Evolutionary conservation across 1,139 yeast genomes (phyloP).

Genomic region (Debaryomyces sp.): DNA sequence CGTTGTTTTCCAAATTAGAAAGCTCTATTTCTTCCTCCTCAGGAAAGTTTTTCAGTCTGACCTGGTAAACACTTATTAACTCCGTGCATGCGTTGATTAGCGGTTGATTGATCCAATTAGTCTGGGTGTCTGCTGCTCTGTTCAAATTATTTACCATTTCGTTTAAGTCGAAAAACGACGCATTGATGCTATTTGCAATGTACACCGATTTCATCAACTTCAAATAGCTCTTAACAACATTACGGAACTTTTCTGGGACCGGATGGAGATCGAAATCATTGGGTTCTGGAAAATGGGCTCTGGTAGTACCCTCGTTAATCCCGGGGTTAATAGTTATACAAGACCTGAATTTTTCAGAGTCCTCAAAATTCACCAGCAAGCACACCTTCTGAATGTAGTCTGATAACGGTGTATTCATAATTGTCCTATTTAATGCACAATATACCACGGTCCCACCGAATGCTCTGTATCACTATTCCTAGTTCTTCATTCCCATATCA

Average conservation of each 20-base stretch:
- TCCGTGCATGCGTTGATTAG: slow-evolving; percentile 59
- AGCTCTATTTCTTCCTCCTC: slow-evolving; percentile 21
- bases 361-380: slow-evolving; percentile 21
- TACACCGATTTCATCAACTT: slow-evolving; percentile 42
- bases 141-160: slow-evolving; percentile 52
- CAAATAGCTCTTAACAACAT: slow-evolving; percentile 38
- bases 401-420: slow-evolving; percentile 12
- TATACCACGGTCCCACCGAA: background rate
- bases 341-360: slow-evolving; percentile 23
- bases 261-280: slow-evolving; percentile 43
- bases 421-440: background rate
- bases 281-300: slow-evolving; percentile 38
- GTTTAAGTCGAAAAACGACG: slow-evolving; percentile 42
- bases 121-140: slow-evolving; percentile 63
- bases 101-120: slow-evolving; percentile 69
- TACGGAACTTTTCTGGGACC: slow-evolving; percentile 39
- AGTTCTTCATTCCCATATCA: background rate
- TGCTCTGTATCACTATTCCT: background rate
- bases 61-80: slow-evolving; percentile 50
- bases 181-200: slow-evolving; percentile 36
- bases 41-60: slow-evolving; percentile 35
- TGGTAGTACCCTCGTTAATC: slow-evolving; percentile 25
- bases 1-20: slow-evolving; percentile 12
- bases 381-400: slow-evolving; percentile 24
- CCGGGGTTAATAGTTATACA: slow-evolving; percentile 42